Evolutionary conservation across 163 green algal genomes (phyloP).

Genomic region (Chloromonas sp.): DNA sequence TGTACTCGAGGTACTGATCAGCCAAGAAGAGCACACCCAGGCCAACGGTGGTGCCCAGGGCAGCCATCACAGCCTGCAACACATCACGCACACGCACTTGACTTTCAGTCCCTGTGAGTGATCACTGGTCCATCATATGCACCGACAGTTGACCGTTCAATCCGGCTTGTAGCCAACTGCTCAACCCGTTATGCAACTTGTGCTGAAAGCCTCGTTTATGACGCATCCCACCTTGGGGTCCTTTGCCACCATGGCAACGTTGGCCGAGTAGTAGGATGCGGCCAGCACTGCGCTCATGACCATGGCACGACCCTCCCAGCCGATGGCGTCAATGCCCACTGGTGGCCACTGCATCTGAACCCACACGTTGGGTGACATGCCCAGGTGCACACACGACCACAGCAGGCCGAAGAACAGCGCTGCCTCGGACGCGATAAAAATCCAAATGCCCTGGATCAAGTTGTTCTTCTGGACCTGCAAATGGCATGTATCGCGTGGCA

Average conservation of each 20-base stretch:
- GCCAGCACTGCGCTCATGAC: slow-evolving; percentile 46
- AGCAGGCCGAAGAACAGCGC: slow-evolving; percentile 40
- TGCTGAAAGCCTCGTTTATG: no score
- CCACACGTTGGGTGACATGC: slow-evolving; percentile 27
- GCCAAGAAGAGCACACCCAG: slow-evolving; percentile 40
- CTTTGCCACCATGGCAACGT: slow-evolving; percentile 45
- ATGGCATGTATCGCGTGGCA: neutral
- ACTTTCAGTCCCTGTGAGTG: neutral
- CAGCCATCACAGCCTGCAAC: slow-evolving; percentile 26
- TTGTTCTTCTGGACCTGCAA: slow-evolving; percentile 26
- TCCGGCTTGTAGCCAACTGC: no score
- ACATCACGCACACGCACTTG: neutral
- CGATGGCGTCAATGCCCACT: slow-evolving; percentile 42
- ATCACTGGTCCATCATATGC: no score
- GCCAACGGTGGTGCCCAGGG: slow-evolving; percentile 33
- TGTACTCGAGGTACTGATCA: slow-evolving; percentile 49
- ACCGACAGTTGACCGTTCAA: no score
- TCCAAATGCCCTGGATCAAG: slow-evolving; percentile 36
- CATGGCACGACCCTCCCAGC: slow-evolving; percentile 44
- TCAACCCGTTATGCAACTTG: no score
- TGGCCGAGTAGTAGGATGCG: slow-evolving; percentile 43
- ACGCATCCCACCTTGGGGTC: slow-evolving; percentile 32
- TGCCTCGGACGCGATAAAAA: slow-evolving; percentile 41
- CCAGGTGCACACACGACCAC: slow-evolving; percentile 41
- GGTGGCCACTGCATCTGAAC: slow-evolving; percentile 43